A percentile compares a stretch with the other conserved stretches of the same genome.
Evolutionary conservation across 2,329 filamentous ascomycete species (phyloP).

Genomic region (Zopfia rhizophila): DNA sequence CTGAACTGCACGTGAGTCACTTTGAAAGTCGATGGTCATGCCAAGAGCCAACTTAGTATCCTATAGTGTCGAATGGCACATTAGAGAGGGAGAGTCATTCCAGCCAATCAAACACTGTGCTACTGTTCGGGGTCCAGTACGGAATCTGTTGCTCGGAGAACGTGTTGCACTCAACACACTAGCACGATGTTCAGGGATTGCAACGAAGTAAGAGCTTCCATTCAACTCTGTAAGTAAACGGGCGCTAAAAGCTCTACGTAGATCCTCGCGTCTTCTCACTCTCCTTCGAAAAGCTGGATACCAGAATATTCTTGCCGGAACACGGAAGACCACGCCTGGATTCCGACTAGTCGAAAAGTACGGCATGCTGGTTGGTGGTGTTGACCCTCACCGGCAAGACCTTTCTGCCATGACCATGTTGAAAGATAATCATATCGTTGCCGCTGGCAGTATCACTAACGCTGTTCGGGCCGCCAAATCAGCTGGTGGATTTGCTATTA

Average conservation of each 20-base stretch:
- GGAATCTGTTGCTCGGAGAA: conserved; percentile 89
- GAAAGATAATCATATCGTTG: conserved; percentile 99
- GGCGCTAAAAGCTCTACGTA: conserved; percentile 16
- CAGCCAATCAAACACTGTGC: conserved; percentile 72
- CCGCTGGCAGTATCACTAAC: conserved; percentile 81
- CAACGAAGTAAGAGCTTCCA: conserved; percentile 64
- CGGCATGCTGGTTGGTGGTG: conserved; percentile 93
- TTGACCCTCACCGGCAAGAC: conserved; percentile 91
- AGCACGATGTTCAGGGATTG: conserved; percentile 90
- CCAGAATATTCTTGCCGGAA: conserved; percentile 86
- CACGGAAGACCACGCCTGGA: conserved; percentile 95
- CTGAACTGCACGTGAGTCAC: conserved; percentile 77
- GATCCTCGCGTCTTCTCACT: conserved; percentile 59
- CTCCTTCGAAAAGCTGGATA: conserved; percentile 74
- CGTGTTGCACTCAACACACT: conserved; percentile 91
- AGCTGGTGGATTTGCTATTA: conserved; percentile 88
- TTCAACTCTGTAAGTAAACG: no score
- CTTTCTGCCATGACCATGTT: conserved; percentile 94
- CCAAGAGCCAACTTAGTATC: conserved; percentile 6
- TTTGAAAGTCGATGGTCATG: neutral
- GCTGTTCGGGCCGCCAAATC: conserved; percentile 86
- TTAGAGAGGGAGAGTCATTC: conserved; percentile 77
- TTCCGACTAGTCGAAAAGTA: conserved; percentile 98
- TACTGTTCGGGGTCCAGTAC: conserved; percentile 84
- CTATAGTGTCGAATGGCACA: conserved; percentile 82